Base-by-base conservation (phyloP, 2,329 filamentous ascomycete species). In the Lasiodiplodia gonubiensis region DNA sequence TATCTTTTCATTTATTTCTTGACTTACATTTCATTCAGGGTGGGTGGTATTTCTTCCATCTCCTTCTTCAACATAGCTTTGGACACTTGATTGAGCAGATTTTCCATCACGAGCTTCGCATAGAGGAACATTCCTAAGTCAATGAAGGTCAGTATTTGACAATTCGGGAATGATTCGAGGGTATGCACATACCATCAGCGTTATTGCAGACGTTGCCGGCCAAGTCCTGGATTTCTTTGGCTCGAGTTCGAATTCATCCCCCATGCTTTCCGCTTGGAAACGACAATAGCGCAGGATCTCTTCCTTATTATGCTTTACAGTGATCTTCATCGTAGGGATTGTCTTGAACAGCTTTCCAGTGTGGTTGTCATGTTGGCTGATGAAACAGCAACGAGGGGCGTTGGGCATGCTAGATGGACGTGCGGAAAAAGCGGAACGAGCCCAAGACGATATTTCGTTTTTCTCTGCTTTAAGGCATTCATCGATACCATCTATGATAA, bases 401-500 rank as follows among this genome's bases (percentile, higher is more conserved):
- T 48, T 21, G 42, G 42, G n/a, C n/a, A 2, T 14, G n/a, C 10
- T 48, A 3, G 42, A 18, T 48, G 10, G 3, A 6, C 16, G 4
- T 11, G 2, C 7, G n/a, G 18, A 18, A 14, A 48, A n/a, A n/a
- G 16, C 8, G 18, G 42, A 48, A 10, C 37, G 68, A 30, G 80
- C 71, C 64, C 76, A 80, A 0, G 69, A 14, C 0, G 77, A 46
- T 0, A 79, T 70, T 18, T 72, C 70, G 25, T 70, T 72, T 14
- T 74, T 68, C 18, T 81, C 74, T 0, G 54, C 25, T 4, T 57
- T n/a, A 1, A 75, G 68, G 59, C 79, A 81, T 67, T 83, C 81
- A 59, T 83, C 81, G 11, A 83, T 68, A 0, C 82, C 82, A 68
- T 84, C 82, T 18, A 84, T 72, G 10, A 84, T 69, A 39, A 83